Evolutionary conservation across 352 stramenopile genomes (phyloP).

Genomic region (Pythium monospermum): DNA sequence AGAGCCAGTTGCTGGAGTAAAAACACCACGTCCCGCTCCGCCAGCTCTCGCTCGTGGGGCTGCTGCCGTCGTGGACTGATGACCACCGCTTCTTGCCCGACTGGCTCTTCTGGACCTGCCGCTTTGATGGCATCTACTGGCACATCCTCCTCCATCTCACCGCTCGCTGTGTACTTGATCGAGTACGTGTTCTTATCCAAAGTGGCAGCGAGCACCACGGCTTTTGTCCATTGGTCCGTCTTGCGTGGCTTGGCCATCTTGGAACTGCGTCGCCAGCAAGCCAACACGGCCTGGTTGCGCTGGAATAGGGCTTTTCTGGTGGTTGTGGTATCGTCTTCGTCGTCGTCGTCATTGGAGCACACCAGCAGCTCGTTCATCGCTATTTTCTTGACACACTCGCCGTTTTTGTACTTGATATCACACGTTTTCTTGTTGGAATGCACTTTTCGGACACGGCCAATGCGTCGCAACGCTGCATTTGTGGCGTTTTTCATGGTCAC

Average conservation of each 20-base stretch:
- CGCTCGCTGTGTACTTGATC: slow-evolving; percentile 3
- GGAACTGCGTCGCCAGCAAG: slow-evolving; percentile 11
- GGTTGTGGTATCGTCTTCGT: not conserved
- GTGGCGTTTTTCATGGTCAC: slow-evolving; percentile 39
- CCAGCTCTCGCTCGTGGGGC: slow-evolving; percentile 6
- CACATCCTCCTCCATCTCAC: slow-evolving; percentile 49
- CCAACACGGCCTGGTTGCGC: slow-evolving; percentile 4
- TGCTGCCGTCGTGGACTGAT: not conserved
- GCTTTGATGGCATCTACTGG: slow-evolving; percentile 30
- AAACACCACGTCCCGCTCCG: slow-evolving; percentile 32
- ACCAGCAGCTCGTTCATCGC: not conserved
- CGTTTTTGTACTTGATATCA: slow-evolving; percentile 58
- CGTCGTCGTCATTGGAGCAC: slow-evolving; percentile 9
- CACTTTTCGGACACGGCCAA: slow-evolving; percentile 30
- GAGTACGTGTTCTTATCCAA: slow-evolving; percentile 7
- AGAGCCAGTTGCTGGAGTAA: slow-evolving; percentile 62
- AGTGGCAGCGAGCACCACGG: slow-evolving; percentile 3
- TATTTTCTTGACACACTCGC: slow-evolving; percentile 38
- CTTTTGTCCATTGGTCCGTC: slow-evolving; percentile 11
- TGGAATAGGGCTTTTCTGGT: not conserved
- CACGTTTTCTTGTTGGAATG: slow-evolving; percentile 54
- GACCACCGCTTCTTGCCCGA: not conserved
- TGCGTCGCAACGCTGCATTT: slow-evolving; percentile 23
- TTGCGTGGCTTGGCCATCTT: slow-evolving; percentile 3
- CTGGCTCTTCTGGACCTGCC: not conserved